Conservation (phyloP, 73 alveolate species). For the Durusdinium trenchii region DNA sequence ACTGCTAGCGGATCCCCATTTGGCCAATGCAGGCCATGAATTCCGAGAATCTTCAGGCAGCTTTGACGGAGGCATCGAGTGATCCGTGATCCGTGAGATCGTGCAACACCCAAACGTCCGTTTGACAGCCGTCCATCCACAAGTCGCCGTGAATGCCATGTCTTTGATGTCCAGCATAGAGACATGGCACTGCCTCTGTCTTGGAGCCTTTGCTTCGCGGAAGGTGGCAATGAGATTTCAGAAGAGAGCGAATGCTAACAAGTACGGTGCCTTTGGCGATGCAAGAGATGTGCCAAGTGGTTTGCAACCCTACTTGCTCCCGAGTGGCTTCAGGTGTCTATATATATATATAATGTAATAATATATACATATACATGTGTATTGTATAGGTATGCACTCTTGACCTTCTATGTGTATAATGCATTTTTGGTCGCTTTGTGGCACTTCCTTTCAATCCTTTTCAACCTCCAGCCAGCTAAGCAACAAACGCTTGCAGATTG, state of each 20-base stretch:
- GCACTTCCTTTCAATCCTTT: no score
- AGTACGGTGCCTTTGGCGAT: background rate
- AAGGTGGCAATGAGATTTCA: conserved; percentile 42
- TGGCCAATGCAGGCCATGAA: conserved; percentile 44
- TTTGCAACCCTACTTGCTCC: background rate
- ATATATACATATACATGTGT: no score
- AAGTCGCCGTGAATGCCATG: background rate
- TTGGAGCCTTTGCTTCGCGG: background rate
- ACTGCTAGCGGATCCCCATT: background rate
- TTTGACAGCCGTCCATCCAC: background rate
- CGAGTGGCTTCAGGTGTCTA: no score
- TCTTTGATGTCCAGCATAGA: no score
- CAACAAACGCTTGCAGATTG: no score
- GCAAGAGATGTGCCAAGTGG: background rate
- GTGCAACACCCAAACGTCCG: background rate
- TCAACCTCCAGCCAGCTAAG: no score
- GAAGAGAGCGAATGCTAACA: background rate
- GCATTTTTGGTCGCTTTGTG: no score
- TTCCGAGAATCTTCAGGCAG: conserved; percentile 72
- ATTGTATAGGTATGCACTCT: no score
- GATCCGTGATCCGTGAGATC: no score
- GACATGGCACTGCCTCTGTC: no score
- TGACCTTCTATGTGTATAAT: no score
- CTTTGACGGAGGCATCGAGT: conserved; percentile 6
- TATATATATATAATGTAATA: no score